phyloP scores from a whole-genome alignment of 2,329 filamentous ascomycete species.

The Epichloe scottii region DNA sequence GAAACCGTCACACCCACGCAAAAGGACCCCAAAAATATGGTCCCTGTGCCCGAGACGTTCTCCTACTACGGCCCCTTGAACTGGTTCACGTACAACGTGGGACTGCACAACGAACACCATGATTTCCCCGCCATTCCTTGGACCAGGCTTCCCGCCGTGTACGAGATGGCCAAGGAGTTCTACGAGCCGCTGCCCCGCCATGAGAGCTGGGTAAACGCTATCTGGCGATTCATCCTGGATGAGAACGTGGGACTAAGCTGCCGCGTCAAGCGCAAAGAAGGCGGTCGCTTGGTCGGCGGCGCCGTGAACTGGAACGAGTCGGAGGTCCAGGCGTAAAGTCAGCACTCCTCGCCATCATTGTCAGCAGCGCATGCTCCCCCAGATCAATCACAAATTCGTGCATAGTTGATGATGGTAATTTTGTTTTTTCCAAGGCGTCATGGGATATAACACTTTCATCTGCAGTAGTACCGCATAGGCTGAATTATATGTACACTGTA shows the following conservation, averaged over 20 bases:
- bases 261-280: constrained; percentile 82
- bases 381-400: neutral
- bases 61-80: constrained; percentile 94
- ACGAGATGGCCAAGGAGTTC: constrained; percentile 76
- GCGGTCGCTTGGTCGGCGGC: constrained; percentile 48
- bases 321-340: constrained; percentile 50
- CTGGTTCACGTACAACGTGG: constrained; percentile 90
- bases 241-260: constrained; percentile 81
- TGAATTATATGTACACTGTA: no score
- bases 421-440: no score
- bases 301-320: constrained; percentile 48
- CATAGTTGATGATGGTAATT: neutral
- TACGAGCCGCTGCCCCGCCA: constrained; percentile 81
- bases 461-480: no score
- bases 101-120: constrained; percentile 96
- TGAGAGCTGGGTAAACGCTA: constrained; percentile 80
- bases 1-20: constrained; percentile 45
- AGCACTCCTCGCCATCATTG: no score
- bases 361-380: no score
- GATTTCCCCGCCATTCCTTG: constrained; percentile 96
- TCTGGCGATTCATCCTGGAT: constrained; percentile 93
- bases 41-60: constrained; percentile 82
- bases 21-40: constrained; percentile 42
- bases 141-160: constrained; percentile 69
- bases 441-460: no score